Base-by-base conservation (phyloP, 2,329 filamentous ascomycete species). In the Pseudofabraea citricarpa region DNA sequence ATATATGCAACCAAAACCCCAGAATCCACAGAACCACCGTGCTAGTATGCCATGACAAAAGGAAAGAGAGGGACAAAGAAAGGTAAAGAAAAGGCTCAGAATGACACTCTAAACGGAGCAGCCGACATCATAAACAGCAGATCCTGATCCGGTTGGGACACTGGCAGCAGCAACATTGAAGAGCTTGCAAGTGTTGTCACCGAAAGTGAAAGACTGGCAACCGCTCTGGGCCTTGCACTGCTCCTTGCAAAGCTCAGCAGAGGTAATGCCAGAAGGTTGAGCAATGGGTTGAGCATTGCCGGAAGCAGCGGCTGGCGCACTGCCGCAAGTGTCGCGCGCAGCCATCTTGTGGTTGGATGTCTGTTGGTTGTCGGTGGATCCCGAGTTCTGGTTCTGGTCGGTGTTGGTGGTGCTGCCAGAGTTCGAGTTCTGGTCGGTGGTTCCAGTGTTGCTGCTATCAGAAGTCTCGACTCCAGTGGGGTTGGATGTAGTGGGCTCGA, bases 61-160 rank as follows among this genome's bases (percentile, higher is more conserved):
- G n/a, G n/a, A n/a, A n/a, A n/a, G n/a, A n/a, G n/a, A n/a, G n/a
- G n/a, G n/a, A n/a, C n/a, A n/a, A n/a, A n/a, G n/a, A n/a, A n/a
- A n/a, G n/a, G n/a, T n/a, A n/a, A n/a, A n/a, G n/a, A n/a, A n/a
- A n/a, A n/a, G n/a, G n/a, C n/a, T n/a, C n/a, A n/a, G n/a, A n/a
- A n/a, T n/a, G n/a, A n/a, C n/a, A n/a, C n/a, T n/a, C n/a, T n/a
- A n/a, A n/a, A n/a, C n/a, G n/a, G n/a, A 45, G 31, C 46, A 48
- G 19, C 46, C 46, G 35, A 45, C 38, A 48, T 48, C 46, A n/a
- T 41, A 48, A 32, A 48, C 42, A 36, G 42, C 44, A 23, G 32
- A 21, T 35, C 44, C 36, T 18, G 40, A 38, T 21, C 38, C 43
- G n/a, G 46, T 29, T 27, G 46, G 46, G 18, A 48, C 38, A n/a